These are phyloP conservation scores for Rhinocladiella similis DNA, from an alignment of 2,329 filamentous ascomycete species.

Conservation along the genomic window DNA sequence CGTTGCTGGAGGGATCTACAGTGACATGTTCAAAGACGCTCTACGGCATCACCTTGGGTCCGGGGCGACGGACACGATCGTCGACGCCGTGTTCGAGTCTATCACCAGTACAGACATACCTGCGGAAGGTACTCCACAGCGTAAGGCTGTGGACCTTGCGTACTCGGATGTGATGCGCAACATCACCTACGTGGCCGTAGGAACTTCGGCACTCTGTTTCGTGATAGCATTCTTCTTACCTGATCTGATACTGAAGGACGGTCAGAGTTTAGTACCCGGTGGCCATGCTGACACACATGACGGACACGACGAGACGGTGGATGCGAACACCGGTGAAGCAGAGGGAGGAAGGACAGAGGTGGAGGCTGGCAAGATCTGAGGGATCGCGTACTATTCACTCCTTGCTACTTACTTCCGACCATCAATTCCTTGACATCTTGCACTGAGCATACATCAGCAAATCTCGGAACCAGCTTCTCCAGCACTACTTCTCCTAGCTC, in stretches of 20 bases:
- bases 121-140: slow-evolving; percentile 41
- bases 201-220: slow-evolving; percentile 32
- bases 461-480: background rate
- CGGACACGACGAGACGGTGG: background rate
- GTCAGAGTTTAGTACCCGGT: slow-evolving; percentile 14
- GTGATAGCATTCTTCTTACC: slow-evolving; percentile 33
- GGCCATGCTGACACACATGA: background rate
- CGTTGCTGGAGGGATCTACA: slow-evolving; percentile 54
- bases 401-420: too few relatives aligned
- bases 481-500: background rate
- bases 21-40: slow-evolving; percentile 41
- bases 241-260: slow-evolving; percentile 24
- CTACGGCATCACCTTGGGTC: slow-evolving; percentile 41
- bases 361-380: background rate
- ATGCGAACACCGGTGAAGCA: background rate
- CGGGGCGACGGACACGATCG: slow-evolving; percentile 31
- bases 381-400: too few relatives aligned
- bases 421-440: slow-evolving; percentile 27
- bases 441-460: background rate
- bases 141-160: slow-evolving; percentile 45
- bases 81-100: slow-evolving; percentile 46
- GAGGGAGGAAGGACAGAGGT: background rate
- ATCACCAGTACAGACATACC: slow-evolving; percentile 45
- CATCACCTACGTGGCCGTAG: slow-evolving; percentile 35
- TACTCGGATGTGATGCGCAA: slow-evolving; percentile 37